Conservation (phyloP, 345 rosid genomes). For the Linum lewisii region DNA sequence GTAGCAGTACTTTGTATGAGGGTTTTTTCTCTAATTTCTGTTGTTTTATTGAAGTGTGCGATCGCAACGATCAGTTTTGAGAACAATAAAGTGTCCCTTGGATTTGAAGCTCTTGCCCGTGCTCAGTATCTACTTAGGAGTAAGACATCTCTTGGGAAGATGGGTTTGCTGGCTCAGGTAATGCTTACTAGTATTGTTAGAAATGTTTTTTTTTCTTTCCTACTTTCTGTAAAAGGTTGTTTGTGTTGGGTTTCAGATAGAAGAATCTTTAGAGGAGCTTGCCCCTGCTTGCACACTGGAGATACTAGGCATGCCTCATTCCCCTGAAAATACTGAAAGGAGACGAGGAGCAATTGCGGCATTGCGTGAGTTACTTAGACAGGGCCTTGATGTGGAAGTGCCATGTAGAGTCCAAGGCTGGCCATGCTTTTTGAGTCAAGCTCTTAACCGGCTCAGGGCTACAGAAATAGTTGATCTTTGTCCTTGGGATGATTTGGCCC, state of each 20-base stretch:
- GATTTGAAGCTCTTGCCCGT: conserved; percentile 97
- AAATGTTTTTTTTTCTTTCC: neutral
- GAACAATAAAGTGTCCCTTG: conserved; percentile 76
- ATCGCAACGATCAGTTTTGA: conserved; percentile 77
- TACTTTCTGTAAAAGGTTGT: conserved; percentile 8
- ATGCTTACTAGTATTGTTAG: conserved; percentile 2
- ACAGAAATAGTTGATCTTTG: conserved; percentile 79
- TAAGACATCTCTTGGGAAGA: conserved; percentile 62
- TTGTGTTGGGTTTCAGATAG: conserved; percentile 43
- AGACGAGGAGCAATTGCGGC: conserved; percentile 91
- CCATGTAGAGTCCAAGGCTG: conserved; percentile 82
- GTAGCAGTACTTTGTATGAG: conserved; percentile 36
- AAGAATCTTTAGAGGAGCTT: conserved; percentile 95
- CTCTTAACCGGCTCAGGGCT: conserved; percentile 69
- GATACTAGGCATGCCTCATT: conserved; percentile 64
- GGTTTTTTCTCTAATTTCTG: conserved; percentile 51
- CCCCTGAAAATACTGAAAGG: conserved; percentile 76
- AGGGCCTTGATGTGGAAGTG: conserved; percentile 84
- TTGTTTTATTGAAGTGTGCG: conserved; percentile 86
- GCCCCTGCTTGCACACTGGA: conserved; percentile 98
- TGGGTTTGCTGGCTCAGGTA: conserved; percentile 75
- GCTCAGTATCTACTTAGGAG: conserved; percentile 86
- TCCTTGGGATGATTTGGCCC: conserved; percentile 77
- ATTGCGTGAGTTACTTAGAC: conserved; percentile 74
- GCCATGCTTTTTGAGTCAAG: conserved; percentile 74